Percentiles rank a stretch among this genome's conserved stretches.
These are phyloP conservation scores for Ilex aquifolium DNA, from an alignment of 257 asterid species.

Conservation along the genomic window DNA sequence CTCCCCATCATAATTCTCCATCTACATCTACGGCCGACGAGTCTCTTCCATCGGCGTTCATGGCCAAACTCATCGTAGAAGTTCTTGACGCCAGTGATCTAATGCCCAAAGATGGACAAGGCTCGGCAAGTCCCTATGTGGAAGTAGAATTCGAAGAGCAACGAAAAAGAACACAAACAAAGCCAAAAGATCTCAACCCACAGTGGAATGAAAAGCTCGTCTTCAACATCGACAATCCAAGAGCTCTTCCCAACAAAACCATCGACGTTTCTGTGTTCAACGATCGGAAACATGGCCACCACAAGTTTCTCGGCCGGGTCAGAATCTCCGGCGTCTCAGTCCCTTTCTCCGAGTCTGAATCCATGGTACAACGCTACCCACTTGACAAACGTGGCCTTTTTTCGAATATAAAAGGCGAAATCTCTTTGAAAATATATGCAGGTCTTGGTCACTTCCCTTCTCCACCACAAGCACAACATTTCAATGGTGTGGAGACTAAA, in stretches of 20 bases:
- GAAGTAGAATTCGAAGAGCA: constrained; percentile 70
- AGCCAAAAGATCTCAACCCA: constrained; percentile 68
- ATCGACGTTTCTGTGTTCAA: constrained; percentile 60
- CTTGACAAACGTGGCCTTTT: constrained; percentile 84
- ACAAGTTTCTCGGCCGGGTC: constrained; percentile 75
- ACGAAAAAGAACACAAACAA: constrained; percentile 50
- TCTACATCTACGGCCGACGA: neutral
- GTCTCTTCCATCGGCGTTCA: constrained; percentile 10
- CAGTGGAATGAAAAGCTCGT: constrained; percentile 73
- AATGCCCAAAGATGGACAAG: constrained; percentile 89
- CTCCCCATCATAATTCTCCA: constrained; percentile 10
- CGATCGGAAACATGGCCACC: constrained; percentile 46
- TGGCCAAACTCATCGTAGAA: constrained; percentile 72
- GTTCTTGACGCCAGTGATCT: constrained; percentile 79
- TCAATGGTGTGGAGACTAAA: constrained; percentile 14
- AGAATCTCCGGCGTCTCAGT: constrained; percentile 58
- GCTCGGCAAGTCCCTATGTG: constrained; percentile 76
- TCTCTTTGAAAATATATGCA: constrained; percentile 48
- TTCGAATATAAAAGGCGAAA: constrained; percentile 74
- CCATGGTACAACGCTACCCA: constrained; percentile 61
- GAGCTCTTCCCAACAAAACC: constrained; percentile 31
- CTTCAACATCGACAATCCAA: constrained; percentile 47
- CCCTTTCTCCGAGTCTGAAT: constrained; percentile 54
- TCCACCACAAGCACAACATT: constrained; percentile 6
- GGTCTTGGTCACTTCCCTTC: constrained; percentile 22